These are phyloP conservation scores for Pseudogymnoascus sp. DNA, from an alignment of 2,329 filamentous ascomycete species.

Conservation along the genomic window DNA sequence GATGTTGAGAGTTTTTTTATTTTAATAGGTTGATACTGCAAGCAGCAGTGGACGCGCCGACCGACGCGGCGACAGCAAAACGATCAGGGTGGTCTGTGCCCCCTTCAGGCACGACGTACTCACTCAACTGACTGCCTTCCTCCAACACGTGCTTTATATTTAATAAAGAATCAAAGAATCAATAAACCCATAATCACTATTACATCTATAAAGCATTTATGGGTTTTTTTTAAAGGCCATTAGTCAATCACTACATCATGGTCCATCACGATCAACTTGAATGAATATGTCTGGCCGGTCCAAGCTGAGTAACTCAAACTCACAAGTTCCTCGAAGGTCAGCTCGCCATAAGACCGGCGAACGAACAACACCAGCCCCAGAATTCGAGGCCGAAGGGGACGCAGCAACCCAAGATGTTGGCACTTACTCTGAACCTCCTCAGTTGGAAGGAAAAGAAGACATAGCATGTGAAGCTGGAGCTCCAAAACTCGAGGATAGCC, in stretches of 20 bases:
- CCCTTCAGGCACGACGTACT: not conserved
- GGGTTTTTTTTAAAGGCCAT: not conserved
- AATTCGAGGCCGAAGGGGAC: not conserved
- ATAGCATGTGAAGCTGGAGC: not conserved
- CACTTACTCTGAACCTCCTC: not conserved
- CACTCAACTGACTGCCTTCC: not conserved
- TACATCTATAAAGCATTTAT: not conserved
- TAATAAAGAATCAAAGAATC: not conserved
- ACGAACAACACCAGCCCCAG: not conserved
- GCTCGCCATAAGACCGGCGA: not conserved
- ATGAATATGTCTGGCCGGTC: not conserved
- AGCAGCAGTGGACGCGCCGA: not conserved
- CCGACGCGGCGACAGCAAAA: constrained; percentile 6
- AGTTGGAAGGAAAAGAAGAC: not conserved
- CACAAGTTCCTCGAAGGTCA: not conserved
- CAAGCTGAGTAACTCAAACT: constrained; percentile 4
- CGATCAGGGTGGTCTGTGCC: not conserved
- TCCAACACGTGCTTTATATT: constrained; percentile 1
- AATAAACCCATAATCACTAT: not conserved
- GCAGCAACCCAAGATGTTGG: not conserved
- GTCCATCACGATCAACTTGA: not conserved
- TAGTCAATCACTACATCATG: not conserved
- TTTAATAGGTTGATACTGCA: not conserved
- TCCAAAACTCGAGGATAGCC: not conserved
- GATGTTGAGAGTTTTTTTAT: constrained; percentile 4